Evolutionary conservation across 1,284 basidiomycete species (phyloP), one percentile per base, ranked within the genome.

Genomic region (Puccinia polysora): DNA sequence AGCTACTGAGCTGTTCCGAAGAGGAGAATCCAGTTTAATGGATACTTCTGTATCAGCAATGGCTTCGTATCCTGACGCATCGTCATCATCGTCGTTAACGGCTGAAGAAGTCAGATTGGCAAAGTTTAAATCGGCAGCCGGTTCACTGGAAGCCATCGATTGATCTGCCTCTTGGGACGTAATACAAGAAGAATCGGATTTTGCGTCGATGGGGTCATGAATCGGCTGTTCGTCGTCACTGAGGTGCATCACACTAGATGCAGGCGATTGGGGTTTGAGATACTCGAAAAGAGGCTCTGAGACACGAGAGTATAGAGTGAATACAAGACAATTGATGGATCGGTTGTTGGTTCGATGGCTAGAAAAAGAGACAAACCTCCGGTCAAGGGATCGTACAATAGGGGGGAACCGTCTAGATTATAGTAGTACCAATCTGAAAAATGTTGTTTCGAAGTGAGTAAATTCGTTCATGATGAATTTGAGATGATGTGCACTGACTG

Each of bases 11-110:
- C 59, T 47, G 36, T 53, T 34, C 28, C 49, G 59, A 14, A 52
- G 32, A 15, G 69, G 69, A 28, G 69, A 71, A 52, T 71, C 50
- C 40, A 71, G n/a, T 40, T 71, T 71, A 12, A 71, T 47, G 1
- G 69, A 71, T 30, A 71, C 36, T 63, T 71, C 69, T 23, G 67
- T 45, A 49, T 70, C 67, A 38, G 67, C 67, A 45, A 70, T 50
- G 23, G 67, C 67, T 52, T 70, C 67, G 23, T 32, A 47, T 36
- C n/a, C 32, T 34, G 34, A 49, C 2, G 34, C 20, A 52, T 43
- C 38, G 2, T 67, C 38, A n/a, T 71, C 34, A 62, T 63, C 32
- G 34, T 71, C 58, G 30, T 63, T 38, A 55, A 38, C 32, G 12
- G 69, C 50, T 7, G 69, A 63, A 38, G 49, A 34, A 2, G 69